Conservation (phyloP, 352 stramenopile species). For the Phytophthora pseudosyringae region DNA sequence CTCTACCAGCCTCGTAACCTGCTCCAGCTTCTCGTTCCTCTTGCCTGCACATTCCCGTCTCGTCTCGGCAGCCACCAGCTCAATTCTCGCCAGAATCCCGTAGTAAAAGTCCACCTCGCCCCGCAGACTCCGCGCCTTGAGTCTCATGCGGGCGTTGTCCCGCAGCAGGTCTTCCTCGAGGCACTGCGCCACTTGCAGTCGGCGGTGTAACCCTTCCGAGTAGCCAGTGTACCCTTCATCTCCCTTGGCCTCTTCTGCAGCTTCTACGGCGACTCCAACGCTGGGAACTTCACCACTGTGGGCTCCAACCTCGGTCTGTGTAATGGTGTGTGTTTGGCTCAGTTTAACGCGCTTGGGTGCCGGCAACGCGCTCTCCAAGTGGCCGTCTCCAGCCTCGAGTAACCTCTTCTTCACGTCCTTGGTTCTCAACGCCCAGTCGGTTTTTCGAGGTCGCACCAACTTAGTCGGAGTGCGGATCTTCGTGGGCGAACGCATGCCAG, state of each 20-base stretch:
- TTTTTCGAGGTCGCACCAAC: constrained; percentile 27
- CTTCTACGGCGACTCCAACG: constrained; percentile 10
- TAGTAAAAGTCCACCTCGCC: constrained; percentile 69
- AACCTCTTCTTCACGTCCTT: constrained; percentile 36
- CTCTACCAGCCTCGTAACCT: constrained; percentile 22
- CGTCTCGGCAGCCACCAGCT: constrained; percentile 35
- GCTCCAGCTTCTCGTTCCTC: constrained; percentile 7
- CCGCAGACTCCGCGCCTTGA: constrained; percentile 48
- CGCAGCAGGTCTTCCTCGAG: constrained; percentile 52
- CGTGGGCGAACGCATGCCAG: constrained; percentile 30
- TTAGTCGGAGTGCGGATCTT: constrained; percentile 34
- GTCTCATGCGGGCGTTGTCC: constrained; percentile 54
- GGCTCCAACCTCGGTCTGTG: neutral
- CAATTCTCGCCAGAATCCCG: constrained; percentile 48
- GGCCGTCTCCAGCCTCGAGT: constrained; percentile 12
- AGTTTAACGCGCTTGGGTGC: constrained; percentile 28
- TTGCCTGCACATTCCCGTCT: neutral
- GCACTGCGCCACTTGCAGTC: constrained; percentile 40
- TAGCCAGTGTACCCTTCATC: constrained; percentile 14
- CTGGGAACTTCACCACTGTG: neutral
- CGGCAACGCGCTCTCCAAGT: constrained; percentile 9
- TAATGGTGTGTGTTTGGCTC: neutral
- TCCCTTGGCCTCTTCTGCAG: constrained; percentile 14
- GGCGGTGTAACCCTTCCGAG: constrained; percentile 31
- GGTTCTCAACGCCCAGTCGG: constrained; percentile 12